Base-by-base conservation (phyloP, 2,329 filamentous ascomycete genomes). In the Trichoderma endophyticum region DNA sequence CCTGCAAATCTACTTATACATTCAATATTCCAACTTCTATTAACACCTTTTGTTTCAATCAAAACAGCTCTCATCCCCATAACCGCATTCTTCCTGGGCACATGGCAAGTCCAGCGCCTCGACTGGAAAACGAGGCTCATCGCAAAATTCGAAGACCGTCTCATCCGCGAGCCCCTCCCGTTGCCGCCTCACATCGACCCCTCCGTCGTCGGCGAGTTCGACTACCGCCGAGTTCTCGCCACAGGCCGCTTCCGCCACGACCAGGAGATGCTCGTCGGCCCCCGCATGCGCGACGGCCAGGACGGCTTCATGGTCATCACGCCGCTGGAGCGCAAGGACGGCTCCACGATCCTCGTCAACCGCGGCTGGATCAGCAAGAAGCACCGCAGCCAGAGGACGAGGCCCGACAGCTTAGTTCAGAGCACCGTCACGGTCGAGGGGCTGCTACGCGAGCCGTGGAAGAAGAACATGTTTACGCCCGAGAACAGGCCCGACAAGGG, bases 391-490 rank as follows among this genome's bases (percentile, higher is more conserved):
- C 92, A 95, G 83, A 84, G 84, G 75, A 84, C 93, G 61, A 83
- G 93, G 28, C 84, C 87, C 0, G 88, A 90, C 28, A 90, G 90
- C 1, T 76, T 98, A 75, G 92, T 92, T 0, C 80, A 78, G 63
- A 93, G 90, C 0, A 89, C 92, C 77, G 91, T 98, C 11, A 88
- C 87, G 0, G 90, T 99, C 3, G 91, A 97, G 82, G 96, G 96
- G 0, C 78, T 99, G 80, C 80, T 99, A 80, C 84, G 96, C 73
- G 90, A 96, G 83, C 95, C 95, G 9, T 97, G 93, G 89, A 96
- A 97, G 87, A 97, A 95, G 87, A 99, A 99, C 81, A 92, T 95
- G 88, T 99, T 99, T 81, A 99, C 96, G 71, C 96, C 96, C 0
- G 90, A 92, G 0, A 99, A 99, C 77, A 86, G 89, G 76, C 95